Percentiles rank a stretch among this genome's conserved stretches.
phyloP scores from a whole-genome alignment of 202 grass and related monocot genomes.

The Schoenoplectus triqueter region DNA sequence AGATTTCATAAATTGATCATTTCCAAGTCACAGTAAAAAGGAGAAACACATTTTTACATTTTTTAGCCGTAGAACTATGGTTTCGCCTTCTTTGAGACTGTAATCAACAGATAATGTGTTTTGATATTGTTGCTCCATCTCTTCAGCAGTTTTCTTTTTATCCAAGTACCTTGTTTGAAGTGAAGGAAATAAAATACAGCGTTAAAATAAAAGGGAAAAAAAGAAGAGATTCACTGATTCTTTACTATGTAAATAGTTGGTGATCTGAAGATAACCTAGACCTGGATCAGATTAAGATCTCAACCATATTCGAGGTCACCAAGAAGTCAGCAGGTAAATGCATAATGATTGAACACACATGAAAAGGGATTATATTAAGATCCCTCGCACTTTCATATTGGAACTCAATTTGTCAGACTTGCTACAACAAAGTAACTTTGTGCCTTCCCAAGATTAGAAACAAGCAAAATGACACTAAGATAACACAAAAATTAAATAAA shows the following conservation, averaged over 20 bases:
- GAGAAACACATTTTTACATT: conserved; percentile 57
- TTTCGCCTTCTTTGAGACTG: conserved; percentile 99
- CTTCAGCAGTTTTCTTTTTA: conserved; percentile 96
- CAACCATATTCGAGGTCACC: not conserved
- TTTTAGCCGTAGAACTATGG: conserved; percentile 92
- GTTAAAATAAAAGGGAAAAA: not conserved
- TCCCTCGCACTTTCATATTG: not conserved
- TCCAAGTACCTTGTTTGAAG: conserved; percentile 81
- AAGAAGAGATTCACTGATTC: not conserved
- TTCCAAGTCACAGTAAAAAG: conserved; percentile 30
- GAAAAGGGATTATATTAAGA: not conserved
- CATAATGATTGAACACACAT: not conserved
- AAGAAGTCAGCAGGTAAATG: not conserved
- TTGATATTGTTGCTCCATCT: conserved; percentile 98
- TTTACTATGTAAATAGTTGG: not conserved
- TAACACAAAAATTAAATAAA: conserved; percentile 36
- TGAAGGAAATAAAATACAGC: conserved; percentile 43
- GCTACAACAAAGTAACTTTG: not conserved
- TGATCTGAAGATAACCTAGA: conserved; percentile 2
- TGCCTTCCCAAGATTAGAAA: not conserved
- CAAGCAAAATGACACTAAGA: not conserved
- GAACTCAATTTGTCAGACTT: not conserved
- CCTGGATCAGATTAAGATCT: conserved; percentile 12
- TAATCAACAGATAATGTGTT: conserved; percentile 86
- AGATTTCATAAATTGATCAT: conserved; percentile 9